Conservation (phyloP, 345 rosid species). For the Lagerstroemia speciosa region DNA sequence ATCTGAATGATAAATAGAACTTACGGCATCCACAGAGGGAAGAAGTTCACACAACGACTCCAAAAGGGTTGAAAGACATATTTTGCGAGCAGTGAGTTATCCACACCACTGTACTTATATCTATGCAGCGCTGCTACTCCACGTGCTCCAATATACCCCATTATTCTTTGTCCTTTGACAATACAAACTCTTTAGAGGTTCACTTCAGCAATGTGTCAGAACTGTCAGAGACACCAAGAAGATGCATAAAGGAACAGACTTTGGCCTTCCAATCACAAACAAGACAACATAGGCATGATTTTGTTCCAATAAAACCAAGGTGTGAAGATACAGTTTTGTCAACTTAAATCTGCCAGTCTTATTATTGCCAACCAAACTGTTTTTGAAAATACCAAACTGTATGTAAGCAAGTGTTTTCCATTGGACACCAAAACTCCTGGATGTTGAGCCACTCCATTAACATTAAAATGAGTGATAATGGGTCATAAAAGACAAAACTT, state of each 20-base stretch:
- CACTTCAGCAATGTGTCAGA: slow-evolving; percentile 2
- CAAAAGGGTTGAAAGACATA: slow-evolving; percentile 93
- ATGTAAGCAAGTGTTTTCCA: background rate
- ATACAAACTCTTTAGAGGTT: background rate
- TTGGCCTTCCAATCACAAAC: background rate
- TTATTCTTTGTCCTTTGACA: slow-evolving; percentile 12
- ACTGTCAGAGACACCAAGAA: background rate
- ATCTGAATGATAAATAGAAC: slow-evolving; percentile 15
- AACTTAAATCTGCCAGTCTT: background rate
- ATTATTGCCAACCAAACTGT: background rate
- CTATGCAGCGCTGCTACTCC: slow-evolving; percentile 78
- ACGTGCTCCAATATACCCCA: slow-evolving; percentile 93
- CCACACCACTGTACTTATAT: slow-evolving; percentile 92
- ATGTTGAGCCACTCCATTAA: background rate
- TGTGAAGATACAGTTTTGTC: background rate
- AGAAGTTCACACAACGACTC: slow-evolving; percentile 69
- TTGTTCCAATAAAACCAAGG: background rate
- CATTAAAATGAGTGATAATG: background rate
- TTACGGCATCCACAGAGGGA: slow-evolving; percentile 99
- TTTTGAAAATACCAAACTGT: background rate
- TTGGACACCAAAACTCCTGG: background rate
- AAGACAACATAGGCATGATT: background rate
- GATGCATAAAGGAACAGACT: background rate
- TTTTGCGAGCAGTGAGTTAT: slow-evolving; percentile 74
- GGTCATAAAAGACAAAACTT: background rate